Conservation (phyloP, 345 rosid genomes). For the Schrenkiella parvula region DNA sequence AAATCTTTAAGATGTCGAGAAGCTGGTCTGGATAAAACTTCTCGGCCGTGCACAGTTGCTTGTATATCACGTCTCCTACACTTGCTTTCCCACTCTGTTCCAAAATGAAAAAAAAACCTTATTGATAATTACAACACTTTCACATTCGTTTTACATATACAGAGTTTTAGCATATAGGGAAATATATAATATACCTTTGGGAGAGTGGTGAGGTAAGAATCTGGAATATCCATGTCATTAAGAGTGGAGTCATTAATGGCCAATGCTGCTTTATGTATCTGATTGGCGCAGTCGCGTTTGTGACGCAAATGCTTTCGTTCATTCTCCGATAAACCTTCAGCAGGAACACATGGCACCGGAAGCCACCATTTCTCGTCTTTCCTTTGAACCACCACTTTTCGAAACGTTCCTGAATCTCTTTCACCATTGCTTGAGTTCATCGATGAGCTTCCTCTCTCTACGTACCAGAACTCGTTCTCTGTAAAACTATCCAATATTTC, state of each 20-base stretch:
- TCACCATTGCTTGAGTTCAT: conserved; percentile 52
- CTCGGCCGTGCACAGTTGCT: conserved; percentile 49
- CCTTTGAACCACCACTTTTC: conserved; percentile 59
- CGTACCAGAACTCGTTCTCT: conserved; percentile 83
- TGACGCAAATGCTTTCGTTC: conserved; percentile 60
- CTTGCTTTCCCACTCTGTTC: conserved; percentile 77
- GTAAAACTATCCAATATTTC: conserved; percentile 79
- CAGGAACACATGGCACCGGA: conserved; percentile 85
- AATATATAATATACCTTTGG: conserved; percentile 56
- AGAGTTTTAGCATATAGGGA: neutral
- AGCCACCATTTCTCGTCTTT: conserved; percentile 99
- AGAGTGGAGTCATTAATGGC: conserved; percentile 82
- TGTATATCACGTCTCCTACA: conserved; percentile 79
- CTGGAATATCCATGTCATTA: conserved; percentile 88
- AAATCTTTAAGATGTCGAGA: conserved; percentile 56
- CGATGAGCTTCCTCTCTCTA: conserved; percentile 74
- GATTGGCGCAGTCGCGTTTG: conserved; percentile 71
- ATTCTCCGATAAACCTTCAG: conserved; percentile 72
- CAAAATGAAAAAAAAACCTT: neutral
- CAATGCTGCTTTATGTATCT: conserved; percentile 93
- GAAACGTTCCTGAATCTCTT: conserved; percentile 71
- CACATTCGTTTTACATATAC: neutral
- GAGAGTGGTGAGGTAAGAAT: conserved; percentile 65
- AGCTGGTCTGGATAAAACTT: conserved; percentile 69
- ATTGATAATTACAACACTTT: neutral